phyloP scores from a whole-genome alignment of 31 red algal genomes.

The Pterothamnion heteromorphum region DNA sequence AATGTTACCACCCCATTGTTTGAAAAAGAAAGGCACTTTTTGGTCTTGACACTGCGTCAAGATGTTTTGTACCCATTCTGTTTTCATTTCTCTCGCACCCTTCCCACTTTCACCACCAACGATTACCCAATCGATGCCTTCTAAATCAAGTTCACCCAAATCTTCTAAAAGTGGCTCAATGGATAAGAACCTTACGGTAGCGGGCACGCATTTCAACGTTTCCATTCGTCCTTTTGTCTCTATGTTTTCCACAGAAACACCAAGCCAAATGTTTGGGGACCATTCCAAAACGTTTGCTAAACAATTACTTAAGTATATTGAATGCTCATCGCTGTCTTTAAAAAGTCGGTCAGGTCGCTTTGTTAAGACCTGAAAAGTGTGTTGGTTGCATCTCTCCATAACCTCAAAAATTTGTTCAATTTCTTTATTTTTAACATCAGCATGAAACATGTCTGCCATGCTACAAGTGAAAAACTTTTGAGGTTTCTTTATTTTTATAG shows the following conservation, averaged over 20 bases:
- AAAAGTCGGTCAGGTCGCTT: not conserved
- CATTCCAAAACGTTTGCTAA: not conserved
- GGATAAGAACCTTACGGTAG: not conserved
- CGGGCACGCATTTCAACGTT: not conserved
- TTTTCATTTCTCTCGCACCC: not conserved
- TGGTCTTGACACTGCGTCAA: not conserved
- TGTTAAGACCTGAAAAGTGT: not conserved
- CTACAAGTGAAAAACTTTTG: not conserved
- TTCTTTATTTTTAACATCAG: not conserved
- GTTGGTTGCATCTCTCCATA: not conserved
- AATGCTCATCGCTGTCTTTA: too few species aligned
- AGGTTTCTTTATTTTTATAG: not conserved
- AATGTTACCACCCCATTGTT: constrained; percentile 3
- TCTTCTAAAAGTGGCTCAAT: not conserved
- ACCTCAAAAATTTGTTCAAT: not conserved
- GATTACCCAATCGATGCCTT: constrained; percentile 7
- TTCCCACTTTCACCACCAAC: not conserved
- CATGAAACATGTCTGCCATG: not conserved
- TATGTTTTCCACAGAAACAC: not conserved
- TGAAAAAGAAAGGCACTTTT: not conserved
- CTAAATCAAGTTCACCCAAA: not conserved
- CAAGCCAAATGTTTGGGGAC: not conserved
- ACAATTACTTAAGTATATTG: too few species aligned
- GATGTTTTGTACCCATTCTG: not conserved
- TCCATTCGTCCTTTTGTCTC: not conserved